Evolutionary conservation across 139 green algal species (phyloP).

Genomic region (Haematococcus lacustris): DNA sequence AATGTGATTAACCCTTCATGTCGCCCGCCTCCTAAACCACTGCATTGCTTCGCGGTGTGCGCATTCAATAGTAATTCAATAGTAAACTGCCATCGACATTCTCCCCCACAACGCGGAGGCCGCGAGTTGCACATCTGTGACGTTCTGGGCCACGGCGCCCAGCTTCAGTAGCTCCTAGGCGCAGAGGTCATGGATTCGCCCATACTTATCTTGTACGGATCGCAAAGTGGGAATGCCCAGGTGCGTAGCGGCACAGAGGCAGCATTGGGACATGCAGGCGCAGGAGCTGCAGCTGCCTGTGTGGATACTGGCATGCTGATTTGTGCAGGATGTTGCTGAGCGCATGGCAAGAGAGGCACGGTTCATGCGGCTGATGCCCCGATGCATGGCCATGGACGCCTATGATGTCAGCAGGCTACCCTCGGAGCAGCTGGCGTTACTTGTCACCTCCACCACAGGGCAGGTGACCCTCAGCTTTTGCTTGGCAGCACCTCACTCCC

Average conservation of each 20-base stretch:
- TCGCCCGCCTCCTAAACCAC: too few relatives aligned
- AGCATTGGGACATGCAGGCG: neutral
- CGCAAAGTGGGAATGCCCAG: conserved; percentile 85
- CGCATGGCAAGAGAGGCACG: conserved; percentile 64
- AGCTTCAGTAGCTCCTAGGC: too few relatives aligned
- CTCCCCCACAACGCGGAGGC: too few relatives aligned
- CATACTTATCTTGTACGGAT: conserved; percentile 79
- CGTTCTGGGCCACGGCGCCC: too few relatives aligned
- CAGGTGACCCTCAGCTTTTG: conserved; percentile 32
- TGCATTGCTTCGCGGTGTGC: too few relatives aligned
- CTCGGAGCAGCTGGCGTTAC: conserved; percentile 50
- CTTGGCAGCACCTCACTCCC: neutral
- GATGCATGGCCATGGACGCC: conserved; percentile 64
- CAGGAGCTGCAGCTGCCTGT: neutral
- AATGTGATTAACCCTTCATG: too few relatives aligned
- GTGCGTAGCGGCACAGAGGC: conserved; percentile 17
- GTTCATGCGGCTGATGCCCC: conserved; percentile 30
- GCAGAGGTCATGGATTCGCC: neutral
- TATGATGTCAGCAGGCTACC: conserved; percentile 59
- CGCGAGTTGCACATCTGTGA: too few relatives aligned
- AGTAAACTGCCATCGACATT: too few relatives aligned
- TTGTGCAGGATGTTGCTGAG: conserved; percentile 82
- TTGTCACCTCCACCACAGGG: conserved; percentile 78
- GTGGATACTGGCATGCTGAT: neutral
- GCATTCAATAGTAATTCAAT: too few relatives aligned